Evolutionary conservation across 768 basidiomycete genomes (phyloP).

Genomic region (Mycena epipterygia): DNA sequence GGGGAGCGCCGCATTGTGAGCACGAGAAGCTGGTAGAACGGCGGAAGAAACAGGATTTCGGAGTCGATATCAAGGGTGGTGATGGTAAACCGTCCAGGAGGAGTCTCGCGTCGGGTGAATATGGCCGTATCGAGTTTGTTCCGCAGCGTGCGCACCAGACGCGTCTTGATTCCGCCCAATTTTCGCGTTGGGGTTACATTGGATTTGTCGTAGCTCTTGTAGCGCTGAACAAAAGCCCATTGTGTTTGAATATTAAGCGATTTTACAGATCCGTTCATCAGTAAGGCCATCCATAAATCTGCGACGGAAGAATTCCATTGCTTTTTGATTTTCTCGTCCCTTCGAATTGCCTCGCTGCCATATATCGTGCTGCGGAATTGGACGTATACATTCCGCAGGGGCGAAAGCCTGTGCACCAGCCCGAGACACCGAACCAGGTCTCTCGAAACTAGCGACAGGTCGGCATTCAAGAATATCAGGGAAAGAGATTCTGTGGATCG

Average conservation of each 20-base stretch:
- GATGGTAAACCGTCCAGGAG: background rate
- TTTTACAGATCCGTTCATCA: background rate
- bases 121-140: background rate
- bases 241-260: background rate
- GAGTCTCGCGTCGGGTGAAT: background rate
- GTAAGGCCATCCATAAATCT: slow-evolving; percentile 1
- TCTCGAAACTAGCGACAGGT: background rate
- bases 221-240: slow-evolving; percentile 10
- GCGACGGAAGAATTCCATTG: slow-evolving; percentile 1
- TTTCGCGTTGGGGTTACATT: background rate
- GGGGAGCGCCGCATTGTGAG: slow-evolving; percentile 1
- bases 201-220: slow-evolving; percentile 3
- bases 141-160: too few relatives aligned
- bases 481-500: background rate
- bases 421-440: background rate
- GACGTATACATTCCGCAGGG: background rate
- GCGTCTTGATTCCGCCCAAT: too few relatives aligned
- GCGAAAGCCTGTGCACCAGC: background rate
- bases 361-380: slow-evolving; percentile 8
- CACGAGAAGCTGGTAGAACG: slow-evolving; percentile 4
- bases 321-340: background rate
- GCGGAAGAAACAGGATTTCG: background rate
- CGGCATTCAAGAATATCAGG: slow-evolving; percentile 13
- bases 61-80: background rate
- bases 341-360: background rate